phyloP scores from a whole-genome alignment of 2,329 filamentous ascomycete genomes.

The Colletotrichum lupini region DNA sequence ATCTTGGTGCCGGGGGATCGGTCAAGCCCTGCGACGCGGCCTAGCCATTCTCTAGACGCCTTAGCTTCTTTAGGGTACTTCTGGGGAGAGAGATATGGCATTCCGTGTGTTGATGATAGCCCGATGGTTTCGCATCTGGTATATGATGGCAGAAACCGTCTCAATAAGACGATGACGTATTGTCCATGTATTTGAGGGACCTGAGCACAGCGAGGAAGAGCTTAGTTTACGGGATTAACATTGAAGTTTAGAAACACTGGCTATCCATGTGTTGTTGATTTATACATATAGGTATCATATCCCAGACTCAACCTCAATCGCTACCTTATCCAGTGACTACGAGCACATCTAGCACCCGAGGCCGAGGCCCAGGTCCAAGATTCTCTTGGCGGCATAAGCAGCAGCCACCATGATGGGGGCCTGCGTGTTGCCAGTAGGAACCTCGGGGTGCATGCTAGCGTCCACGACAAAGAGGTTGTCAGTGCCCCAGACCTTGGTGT shows the following conservation, averaged over 20 bases:
- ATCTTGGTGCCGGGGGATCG: no score
- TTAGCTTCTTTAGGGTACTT: no score
- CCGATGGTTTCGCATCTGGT: neutral
- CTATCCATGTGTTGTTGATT: neutral
- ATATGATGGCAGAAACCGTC: neutral
- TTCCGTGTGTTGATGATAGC: no score
- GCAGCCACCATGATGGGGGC: constrained; percentile 36
- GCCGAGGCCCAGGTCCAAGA: neutral
- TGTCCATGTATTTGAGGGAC: neutral
- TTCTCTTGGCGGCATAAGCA: constrained; percentile 30
- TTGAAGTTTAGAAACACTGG: neutral
- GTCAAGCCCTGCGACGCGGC: no score
- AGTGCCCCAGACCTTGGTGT: constrained; percentile 46
- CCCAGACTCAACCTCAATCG: neutral
- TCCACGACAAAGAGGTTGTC: constrained; percentile 45
- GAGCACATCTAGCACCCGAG: neutral
- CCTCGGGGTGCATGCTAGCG: constrained; percentile 49
- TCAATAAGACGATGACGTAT: neutral
- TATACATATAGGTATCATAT: neutral
- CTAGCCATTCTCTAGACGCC: no score
- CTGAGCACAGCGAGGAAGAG: neutral
- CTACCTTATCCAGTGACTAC: rapidly evolving
- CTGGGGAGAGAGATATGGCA: no score
- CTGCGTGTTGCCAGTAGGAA: constrained; percentile 35
- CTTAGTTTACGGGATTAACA: no score